Percentiles rank a stretch among this genome's conserved stretches.
Conservation (phyloP, 371 early-diverging fungal species). For the Dinochytrium kinnereticum region DNA sequence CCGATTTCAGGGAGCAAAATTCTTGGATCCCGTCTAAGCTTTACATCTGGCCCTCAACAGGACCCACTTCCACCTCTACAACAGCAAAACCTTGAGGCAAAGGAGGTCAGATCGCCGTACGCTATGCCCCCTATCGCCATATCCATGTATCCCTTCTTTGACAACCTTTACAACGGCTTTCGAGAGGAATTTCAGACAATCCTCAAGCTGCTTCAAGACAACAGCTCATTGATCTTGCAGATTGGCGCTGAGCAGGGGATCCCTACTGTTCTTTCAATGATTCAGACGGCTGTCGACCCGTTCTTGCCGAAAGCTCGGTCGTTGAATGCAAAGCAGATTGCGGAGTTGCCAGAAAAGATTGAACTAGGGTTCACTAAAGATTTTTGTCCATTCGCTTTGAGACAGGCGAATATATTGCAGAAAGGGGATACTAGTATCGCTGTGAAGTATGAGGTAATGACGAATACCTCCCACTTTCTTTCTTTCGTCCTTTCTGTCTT, state of each 20-base stretch:
- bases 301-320: conserved; percentile 50
- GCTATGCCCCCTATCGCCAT: conserved; percentile 31
- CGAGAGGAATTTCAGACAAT: conserved; percentile 43
- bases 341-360: conserved; percentile 35
- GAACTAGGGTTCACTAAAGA: conserved; percentile 53
- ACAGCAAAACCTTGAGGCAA: no score
- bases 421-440: conserved; percentile 41
- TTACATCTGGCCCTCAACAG: background rate
- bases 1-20: background rate
- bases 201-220: conserved; percentile 34
- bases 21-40: background rate
- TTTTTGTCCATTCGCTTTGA: conserved; percentile 53
- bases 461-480: background rate
- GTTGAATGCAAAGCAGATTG: conserved; percentile 33
- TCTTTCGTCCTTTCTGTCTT: background rate
- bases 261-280: conserved; percentile 39
- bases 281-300: conserved; percentile 47
- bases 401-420: conserved; percentile 37
- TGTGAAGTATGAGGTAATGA: conserved; percentile 46
- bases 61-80: conserved; percentile 5
- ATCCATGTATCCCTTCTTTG: conserved; percentile 41
- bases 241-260: conserved; percentile 37
- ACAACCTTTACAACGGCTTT: conserved; percentile 50
- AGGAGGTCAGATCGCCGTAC: background rate
- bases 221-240: conserved; percentile 22